Conservation (phyloP, 2,329 filamentous ascomycete species). For the Venturiaceae sp. region DNA sequence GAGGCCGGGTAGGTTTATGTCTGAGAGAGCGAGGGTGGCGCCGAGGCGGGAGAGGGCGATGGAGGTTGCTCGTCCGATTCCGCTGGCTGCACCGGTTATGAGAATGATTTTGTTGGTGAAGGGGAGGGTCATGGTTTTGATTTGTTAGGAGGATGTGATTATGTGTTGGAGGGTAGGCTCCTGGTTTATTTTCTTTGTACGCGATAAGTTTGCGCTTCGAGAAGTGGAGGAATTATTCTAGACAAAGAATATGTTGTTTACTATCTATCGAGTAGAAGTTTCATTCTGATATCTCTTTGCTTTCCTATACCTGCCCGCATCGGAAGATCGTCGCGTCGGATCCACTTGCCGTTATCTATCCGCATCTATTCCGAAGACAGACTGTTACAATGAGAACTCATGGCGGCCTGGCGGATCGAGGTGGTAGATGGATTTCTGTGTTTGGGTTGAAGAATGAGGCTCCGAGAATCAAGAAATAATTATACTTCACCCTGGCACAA, state of each 20-base stretch:
- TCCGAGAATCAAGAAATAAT: too few species aligned
- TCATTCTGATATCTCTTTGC: not conserved
- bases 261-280: not conserved
- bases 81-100: conserved; percentile 85
- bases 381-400: too few species aligned
- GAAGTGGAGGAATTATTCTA: too few species aligned
- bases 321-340: not conserved
- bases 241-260: too few species aligned
- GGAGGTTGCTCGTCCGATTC: conserved; percentile 74
- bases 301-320: not conserved
- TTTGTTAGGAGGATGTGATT: not conserved
- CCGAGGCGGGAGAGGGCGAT: conserved; percentile 27
- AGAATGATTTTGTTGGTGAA: conserved; percentile 88
- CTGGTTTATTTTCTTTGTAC: too few species aligned
- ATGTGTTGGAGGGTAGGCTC: not conserved
- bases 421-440: too few species aligned
- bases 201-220: too few species aligned
- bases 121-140: not conserved
- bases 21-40: conserved; percentile 1
- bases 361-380: too few species aligned
- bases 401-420: too few species aligned
- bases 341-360: not conserved
- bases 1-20: not conserved
- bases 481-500: too few species aligned
- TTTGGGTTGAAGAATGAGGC: too few species aligned